Percentiles rank a stretch among this genome's conserved stretches.
These are phyloP conservation scores for Phytophthora hybrid DNA, from an alignment of 352 stramenopile species.

Conservation along the genomic window DNA sequence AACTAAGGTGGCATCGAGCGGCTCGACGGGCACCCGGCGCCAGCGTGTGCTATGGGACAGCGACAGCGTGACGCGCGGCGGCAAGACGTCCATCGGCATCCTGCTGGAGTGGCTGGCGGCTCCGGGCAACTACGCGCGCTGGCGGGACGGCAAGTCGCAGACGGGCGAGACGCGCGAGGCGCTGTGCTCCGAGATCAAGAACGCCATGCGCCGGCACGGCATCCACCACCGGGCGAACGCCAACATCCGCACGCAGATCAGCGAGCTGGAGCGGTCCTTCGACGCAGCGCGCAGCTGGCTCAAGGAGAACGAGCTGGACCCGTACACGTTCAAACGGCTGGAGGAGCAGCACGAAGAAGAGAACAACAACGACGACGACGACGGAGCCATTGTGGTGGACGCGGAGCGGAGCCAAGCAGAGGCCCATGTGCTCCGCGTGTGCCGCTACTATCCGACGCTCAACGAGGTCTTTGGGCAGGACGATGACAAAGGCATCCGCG, in stretches of 20 bases:
- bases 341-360: slow-evolving; percentile 20
- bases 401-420: slow-evolving; percentile 40
- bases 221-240: slow-evolving; percentile 79
- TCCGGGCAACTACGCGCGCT: slow-evolving; percentile 72
- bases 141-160: slow-evolving; percentile 71
- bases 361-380: too few relatives aligned
- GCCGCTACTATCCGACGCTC: slow-evolving; percentile 77
- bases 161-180: slow-evolving; percentile 74
- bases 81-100: slow-evolving; percentile 79
- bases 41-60: slow-evolving; percentile 85
- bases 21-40: slow-evolving; percentile 37
- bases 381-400: not conserved
- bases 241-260: slow-evolving; percentile 87
- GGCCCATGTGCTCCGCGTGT: slow-evolving; percentile 65
- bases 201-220: slow-evolving; percentile 62
- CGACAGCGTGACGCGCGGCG: slow-evolving; percentile 63
- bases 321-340: slow-evolving; percentile 33
- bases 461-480: slow-evolving; percentile 63
- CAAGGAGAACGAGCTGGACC: slow-evolving; percentile 50
- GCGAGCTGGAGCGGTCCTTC: slow-evolving; percentile 75
- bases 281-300: slow-evolving; percentile 65
- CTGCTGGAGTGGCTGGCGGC: slow-evolving; percentile 75
- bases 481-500: slow-evolving; percentile 33
- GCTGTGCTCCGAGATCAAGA: slow-evolving; percentile 80
- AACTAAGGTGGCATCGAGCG: not conserved